Conservation (phyloP, 768 basidiomycete genomes). For the Amanita jacksonii region DNA sequence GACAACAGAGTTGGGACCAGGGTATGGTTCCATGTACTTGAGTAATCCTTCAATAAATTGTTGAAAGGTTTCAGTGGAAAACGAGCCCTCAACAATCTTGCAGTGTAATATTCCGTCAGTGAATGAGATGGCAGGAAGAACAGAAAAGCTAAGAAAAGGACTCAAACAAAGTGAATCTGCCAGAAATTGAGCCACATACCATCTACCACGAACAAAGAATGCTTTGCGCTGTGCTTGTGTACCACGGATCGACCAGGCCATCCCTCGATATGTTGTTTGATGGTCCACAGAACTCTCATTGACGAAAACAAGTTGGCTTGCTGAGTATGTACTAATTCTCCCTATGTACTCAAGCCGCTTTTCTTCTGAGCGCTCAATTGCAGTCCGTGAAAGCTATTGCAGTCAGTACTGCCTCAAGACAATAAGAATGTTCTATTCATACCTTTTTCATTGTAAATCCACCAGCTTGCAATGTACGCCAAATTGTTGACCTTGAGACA, state of each 20-base stretch:
- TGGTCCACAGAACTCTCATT: constrained; percentile 23
- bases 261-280: constrained; percentile 14
- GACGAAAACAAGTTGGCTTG: constrained; percentile 16
- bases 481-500: constrained; percentile 8
- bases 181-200: constrained; percentile 6
- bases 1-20: constrained; percentile 11
- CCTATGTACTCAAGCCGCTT: constrained; percentile 7
- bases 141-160: constrained; percentile 8
- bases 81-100: constrained; percentile 2
- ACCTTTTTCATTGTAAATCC: constrained; percentile 10
- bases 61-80: constrained; percentile 10
- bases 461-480: constrained; percentile 1
- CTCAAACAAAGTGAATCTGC: not conserved
- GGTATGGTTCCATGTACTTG: constrained; percentile 11
- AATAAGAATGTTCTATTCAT: not conserved
- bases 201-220: constrained; percentile 19
- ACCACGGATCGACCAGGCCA: constrained; percentile 18
- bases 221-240: constrained; percentile 14
- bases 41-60: constrained; percentile 11
- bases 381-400: not conserved
- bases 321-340: not conserved
- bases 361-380: constrained; percentile 8
- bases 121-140: constrained; percentile 10
- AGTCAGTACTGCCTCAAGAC: too few relatives aligned
- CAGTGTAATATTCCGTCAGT: not conserved